These are phyloP conservation scores for Phytophthora europaea DNA, from an alignment of 352 stramenopile species.

Conservation along the genomic window DNA sequence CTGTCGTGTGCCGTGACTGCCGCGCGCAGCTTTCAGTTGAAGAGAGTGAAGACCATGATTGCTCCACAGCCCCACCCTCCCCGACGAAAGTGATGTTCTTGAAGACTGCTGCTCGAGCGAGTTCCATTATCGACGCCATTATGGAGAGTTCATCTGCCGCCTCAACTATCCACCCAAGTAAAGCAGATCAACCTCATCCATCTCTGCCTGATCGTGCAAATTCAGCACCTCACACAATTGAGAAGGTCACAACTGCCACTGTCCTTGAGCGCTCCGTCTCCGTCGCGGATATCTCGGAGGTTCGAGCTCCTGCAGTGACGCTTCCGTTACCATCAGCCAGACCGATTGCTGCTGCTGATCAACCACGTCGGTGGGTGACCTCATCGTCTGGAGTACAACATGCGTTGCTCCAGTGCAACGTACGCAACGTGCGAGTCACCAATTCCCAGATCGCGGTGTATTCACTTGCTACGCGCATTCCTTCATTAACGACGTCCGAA, in stretches of 20 bases:
- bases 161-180: neutral
- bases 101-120: conserved; percentile 36
- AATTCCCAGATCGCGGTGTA: conserved; percentile 65
- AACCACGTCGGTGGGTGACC: conserved; percentile 5
- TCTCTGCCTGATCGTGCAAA: neutral
- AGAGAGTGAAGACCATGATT: conserved; percentile 76
- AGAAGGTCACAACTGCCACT: neutral
- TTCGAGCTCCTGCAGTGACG: conserved; percentile 14
- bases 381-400: conserved; percentile 21
- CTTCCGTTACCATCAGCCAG: conserved; percentile 5
- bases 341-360: neutral
- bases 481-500: conserved; percentile 26
- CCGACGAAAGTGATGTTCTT: conserved; percentile 33
- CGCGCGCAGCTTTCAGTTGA: conserved; percentile 62
- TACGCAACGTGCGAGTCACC: conserved; percentile 64
- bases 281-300: conserved; percentile 21
- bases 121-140: conserved; percentile 54
- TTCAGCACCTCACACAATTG: neutral
- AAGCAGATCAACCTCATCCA: conserved; percentile 2
- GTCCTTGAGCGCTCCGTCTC: conserved; percentile 17
- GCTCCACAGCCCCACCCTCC: conserved; percentile 27
- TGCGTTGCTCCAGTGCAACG: conserved; percentile 53
- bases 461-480: conserved; percentile 59
- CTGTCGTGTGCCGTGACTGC: conserved; percentile 66
- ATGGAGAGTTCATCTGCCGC: conserved; percentile 27